phyloP scores from a whole-genome alignment of 495 filamentous ascomycete species.

The Stereocaulon alpinum region DNA sequence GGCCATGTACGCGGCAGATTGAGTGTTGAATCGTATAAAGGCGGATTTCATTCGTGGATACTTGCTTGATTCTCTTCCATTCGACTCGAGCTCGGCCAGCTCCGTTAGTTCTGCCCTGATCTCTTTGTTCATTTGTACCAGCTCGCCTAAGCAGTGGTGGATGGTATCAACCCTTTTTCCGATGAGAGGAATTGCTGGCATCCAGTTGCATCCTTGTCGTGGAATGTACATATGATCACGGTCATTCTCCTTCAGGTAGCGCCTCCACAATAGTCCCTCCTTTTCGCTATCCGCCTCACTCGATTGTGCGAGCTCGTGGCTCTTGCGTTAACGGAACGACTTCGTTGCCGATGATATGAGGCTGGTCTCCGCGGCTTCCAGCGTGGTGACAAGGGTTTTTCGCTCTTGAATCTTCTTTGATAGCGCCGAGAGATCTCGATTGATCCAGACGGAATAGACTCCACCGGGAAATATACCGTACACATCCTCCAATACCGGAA shows the following conservation, averaged over 20 bases:
- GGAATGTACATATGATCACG: slow-evolving; percentile 5
- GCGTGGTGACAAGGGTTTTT: neutral
- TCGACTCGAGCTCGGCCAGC: too few species aligned
- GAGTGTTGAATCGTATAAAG: slow-evolving; percentile 12
- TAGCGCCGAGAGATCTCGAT: slow-evolving; percentile 7
- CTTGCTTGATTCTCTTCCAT: neutral
- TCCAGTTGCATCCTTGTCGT: neutral
- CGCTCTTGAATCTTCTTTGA: neutral
- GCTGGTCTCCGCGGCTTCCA: slow-evolving; percentile 3
- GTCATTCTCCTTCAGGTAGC: neutral
- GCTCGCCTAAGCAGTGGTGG: neutral
- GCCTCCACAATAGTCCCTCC: neutral
- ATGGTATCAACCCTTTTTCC: slow-evolving; percentile 6
- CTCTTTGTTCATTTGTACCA: neutral
- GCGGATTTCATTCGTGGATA: neutral
- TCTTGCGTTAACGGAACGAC: too few species aligned
- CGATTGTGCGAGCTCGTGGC: too few species aligned
- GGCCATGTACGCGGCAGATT: neutral
- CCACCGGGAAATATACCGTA: neutral
- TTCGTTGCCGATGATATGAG: slow-evolving; percentile 6
- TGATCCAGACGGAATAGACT: slow-evolving; percentile 3
- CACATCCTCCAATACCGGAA: neutral
- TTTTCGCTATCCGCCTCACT: too few species aligned
- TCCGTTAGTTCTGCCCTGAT: neutral
- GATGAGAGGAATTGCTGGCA: neutral